Percentiles rank a stretch among this genome's conserved stretches.
Conservation (phyloP, 768 basidiomycete genomes). For the Termitomyces sp. region DNA sequence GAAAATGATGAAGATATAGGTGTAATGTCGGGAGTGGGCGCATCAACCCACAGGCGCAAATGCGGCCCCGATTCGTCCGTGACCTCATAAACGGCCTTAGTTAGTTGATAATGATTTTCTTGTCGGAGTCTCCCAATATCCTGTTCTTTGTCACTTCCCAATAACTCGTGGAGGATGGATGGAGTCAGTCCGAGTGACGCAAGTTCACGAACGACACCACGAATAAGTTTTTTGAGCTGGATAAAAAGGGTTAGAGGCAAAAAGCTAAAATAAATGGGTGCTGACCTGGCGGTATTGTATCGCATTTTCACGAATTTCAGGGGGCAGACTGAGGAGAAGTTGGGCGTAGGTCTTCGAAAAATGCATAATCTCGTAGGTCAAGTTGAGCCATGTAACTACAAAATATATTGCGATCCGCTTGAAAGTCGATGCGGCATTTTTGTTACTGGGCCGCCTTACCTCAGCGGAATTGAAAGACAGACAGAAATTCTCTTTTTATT, state of each 20-base stretch:
- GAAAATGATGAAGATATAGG: constrained; percentile 6
- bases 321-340: constrained; percentile 60
- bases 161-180: constrained; percentile 37
- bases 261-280: not conserved
- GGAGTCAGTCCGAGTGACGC: constrained; percentile 59
- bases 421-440: not conserved
- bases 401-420: not conserved
- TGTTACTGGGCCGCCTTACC: constrained; percentile 1
- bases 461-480: not conserved
- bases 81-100: constrained; percentile 53
- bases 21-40: constrained; percentile 5
- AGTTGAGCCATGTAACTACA: not conserved
- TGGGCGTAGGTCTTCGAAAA: constrained; percentile 68
- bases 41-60: constrained; percentile 44
- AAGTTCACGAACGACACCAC: constrained; percentile 75
- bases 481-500: not conserved
- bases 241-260: not conserved
- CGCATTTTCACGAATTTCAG: constrained; percentile 69
- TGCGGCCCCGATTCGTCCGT: constrained; percentile 43
- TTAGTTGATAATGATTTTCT: constrained; percentile 3
- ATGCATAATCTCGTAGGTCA: constrained; percentile 44
- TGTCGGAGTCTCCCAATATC: constrained; percentile 17
- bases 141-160: constrained; percentile 17
- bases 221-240: constrained; percentile 89
- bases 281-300: constrained; percentile 79